Conservation (phyloP, 2,329 filamentous ascomycete genomes). For the Neurospora sp. region DNA sequence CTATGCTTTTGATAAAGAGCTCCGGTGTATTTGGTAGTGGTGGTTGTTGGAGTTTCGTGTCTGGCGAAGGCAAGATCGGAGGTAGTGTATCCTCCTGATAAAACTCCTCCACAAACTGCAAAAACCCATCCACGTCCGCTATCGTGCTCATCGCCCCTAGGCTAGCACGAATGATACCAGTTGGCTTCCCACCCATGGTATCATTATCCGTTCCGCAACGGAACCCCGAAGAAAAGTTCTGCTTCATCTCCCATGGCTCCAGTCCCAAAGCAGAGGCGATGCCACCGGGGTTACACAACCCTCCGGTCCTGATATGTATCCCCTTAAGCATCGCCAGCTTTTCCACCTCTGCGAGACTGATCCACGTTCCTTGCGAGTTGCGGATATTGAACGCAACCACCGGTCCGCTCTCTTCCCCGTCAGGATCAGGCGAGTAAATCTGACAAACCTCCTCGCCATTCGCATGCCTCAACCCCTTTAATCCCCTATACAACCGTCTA, state of each 20-base stretch:
- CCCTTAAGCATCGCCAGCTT: conserved; percentile 69
- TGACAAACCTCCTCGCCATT: conserved; percentile 58
- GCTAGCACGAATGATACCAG: conserved; percentile 76
- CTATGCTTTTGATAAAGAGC: conserved; percentile 53
- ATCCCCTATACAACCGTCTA: conserved; percentile 43
- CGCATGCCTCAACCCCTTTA: conserved; percentile 53
- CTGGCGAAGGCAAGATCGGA: not conserved
- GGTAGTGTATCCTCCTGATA: conserved; percentile 29
- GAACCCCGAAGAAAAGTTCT: conserved; percentile 76
- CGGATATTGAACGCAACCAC: conserved; percentile 76
- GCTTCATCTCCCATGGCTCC: conserved; percentile 69
- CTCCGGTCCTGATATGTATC: conserved; percentile 79
- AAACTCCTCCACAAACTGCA: conserved; percentile 59
- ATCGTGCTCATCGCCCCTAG: conserved; percentile 82
- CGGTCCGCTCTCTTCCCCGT: conserved; percentile 44
- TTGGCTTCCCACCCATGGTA: conserved; percentile 73
- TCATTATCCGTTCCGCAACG: conserved; percentile 79
- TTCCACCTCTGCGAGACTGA: conserved; percentile 77
- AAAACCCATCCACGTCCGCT: conserved; percentile 65
- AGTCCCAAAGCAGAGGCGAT: conserved; percentile 64
- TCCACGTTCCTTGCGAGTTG: conserved; percentile 59
- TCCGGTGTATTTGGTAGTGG: conserved; percentile 1
- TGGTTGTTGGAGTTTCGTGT: not conserved
- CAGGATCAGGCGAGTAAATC: conserved; percentile 44
- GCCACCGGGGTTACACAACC: conserved; percentile 85